phyloP scores from a whole-genome alignment of 2,329 filamentous ascomycete genomes.

The Diplodia sapinea region DNA sequence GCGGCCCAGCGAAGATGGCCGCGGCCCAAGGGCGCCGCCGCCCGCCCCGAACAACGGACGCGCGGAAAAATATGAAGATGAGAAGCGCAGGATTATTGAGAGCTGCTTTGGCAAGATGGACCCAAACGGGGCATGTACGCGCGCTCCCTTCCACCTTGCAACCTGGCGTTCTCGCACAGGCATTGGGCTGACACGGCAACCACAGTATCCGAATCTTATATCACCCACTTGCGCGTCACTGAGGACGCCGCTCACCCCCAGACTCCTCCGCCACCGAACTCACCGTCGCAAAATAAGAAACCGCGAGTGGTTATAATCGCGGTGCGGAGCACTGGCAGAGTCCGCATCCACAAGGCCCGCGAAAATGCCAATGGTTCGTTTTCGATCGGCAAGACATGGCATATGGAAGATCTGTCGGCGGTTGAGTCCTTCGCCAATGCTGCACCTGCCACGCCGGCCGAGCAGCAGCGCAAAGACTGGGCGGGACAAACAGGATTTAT shows the following conservation, averaged over 20 bases:
- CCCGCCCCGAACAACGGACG: conserved; percentile 40
- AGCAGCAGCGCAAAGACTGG: conserved; percentile 71
- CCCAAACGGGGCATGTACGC: conserved; percentile 80
- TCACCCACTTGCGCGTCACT: conserved; percentile 90
- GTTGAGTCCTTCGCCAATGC: conserved; percentile 81
- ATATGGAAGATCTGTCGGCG: conserved; percentile 82
- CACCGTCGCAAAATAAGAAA: conserved; percentile 79
- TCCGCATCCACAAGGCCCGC: conserved; percentile 94
- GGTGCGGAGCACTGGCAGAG: conserved; percentile 87
- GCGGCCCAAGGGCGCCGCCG: conserved; percentile 16
- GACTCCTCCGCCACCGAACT: conserved; percentile 79
- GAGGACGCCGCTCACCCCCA: conserved; percentile 87
- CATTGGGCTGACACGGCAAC: conserved; percentile 27
- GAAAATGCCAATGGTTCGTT: conserved; percentile 94
- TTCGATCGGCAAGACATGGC: conserved; percentile 98
- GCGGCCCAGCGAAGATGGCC: conserved; percentile 27
- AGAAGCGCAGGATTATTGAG: conserved; percentile 91
- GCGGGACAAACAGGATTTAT: conserved; percentile 83
- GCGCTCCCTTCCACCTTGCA: conserved; percentile 13
- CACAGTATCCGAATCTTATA: conserved; percentile 78
- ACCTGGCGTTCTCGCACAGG: conserved; percentile 21
- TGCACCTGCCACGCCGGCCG: conserved; percentile 63
- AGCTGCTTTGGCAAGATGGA: conserved; percentile 94
- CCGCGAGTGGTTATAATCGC: conserved; percentile 89
- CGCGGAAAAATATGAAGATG: conserved; percentile 93